phyloP scores from a whole-genome alignment of 2,329 filamentous ascomycete genomes.

The Pseudocercospora ulei region DNA sequence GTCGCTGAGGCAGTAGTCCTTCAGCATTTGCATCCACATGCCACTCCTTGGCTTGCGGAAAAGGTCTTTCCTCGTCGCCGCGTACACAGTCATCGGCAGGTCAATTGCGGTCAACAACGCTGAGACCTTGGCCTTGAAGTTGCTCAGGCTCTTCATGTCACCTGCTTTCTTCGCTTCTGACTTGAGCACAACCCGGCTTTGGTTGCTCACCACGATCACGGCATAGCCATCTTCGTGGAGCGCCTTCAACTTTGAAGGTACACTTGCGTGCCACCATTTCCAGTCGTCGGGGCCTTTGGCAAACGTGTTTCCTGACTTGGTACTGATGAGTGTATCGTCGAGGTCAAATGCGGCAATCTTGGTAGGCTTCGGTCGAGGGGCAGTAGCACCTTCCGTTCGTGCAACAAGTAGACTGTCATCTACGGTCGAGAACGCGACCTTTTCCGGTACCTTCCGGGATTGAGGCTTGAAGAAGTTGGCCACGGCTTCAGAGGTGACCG shows the following conservation, averaged over 20 bases:
- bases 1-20: constrained; percentile 44
- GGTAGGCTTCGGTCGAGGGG: constrained; percentile 33
- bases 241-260: constrained; percentile 57
- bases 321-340: constrained; percentile 77
- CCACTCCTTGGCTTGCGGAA: constrained; percentile 79
- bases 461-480: constrained; percentile 79
- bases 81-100: constrained; percentile 71
- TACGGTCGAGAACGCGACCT: constrained; percentile 57
- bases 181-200: constrained; percentile 66
- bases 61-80: constrained; percentile 69
- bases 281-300: constrained; percentile 64
- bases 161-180: constrained; percentile 56
- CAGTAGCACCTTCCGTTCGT: constrained; percentile 45
- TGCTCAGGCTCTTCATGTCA: constrained; percentile 57
- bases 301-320: constrained; percentile 72
- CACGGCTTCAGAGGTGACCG: constrained; percentile 54
- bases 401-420: constrained; percentile 66
- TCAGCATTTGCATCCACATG: constrained; percentile 69
- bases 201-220: constrained; percentile 77
- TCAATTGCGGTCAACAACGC: constrained; percentile 62
- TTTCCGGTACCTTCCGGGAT: constrained; percentile 74
- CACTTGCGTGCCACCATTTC: constrained; percentile 79
- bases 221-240: constrained; percentile 66
- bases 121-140: constrained; percentile 74
- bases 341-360: constrained; percentile 66